Evolutionary conservation across 1,284 basidiomycete genomes (phyloP).

Genomic region (Serendipita sp.): DNA sequence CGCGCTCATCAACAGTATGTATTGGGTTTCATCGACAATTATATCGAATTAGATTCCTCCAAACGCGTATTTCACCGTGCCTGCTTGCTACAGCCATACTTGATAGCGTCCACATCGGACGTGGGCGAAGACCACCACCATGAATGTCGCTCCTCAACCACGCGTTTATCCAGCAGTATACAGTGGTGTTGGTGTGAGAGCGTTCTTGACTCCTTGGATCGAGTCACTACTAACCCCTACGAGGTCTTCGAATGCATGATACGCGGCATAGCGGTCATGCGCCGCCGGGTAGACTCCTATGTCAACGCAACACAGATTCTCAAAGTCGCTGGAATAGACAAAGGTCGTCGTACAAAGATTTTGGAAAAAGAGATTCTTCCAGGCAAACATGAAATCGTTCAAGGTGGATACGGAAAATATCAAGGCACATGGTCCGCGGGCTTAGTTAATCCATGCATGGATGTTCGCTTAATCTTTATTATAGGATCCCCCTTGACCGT

Average conservation of each 20-base stretch:
- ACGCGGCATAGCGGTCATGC: constrained; percentile 96
- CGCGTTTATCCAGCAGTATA: constrained; percentile 6
- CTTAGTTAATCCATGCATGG: not conserved
- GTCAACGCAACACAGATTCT: constrained; percentile 98
- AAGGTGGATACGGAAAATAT: constrained; percentile 98
- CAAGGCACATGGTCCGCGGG: constrained; percentile 78
- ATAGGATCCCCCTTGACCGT: constrained; percentile 82
- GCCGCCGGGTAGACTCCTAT: constrained; percentile 82
- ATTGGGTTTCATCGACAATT: not conserved
- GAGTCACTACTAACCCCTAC: not conserved
- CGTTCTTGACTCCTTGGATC: not conserved
- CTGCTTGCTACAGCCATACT: not conserved
- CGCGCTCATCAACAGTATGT: not conserved
- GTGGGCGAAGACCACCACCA: not conserved
- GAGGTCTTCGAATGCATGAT: constrained; percentile 95
- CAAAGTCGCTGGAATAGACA: constrained; percentile 97
- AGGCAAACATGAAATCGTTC: constrained; percentile 96
- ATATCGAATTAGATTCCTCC: not conserved
- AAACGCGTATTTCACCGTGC: constrained; percentile 3
- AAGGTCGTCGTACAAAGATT: constrained; percentile 92
- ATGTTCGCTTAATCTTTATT: constrained; percentile 11
- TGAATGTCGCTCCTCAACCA: not conserved
- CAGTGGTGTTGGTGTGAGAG: constrained; percentile 6
- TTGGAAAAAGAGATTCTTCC: constrained; percentile 94
- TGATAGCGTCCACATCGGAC: not conserved